phyloP scores from a whole-genome alignment of 2,329 filamentous ascomycete genomes.

The Chrysoporthe austroafricana region DNA sequence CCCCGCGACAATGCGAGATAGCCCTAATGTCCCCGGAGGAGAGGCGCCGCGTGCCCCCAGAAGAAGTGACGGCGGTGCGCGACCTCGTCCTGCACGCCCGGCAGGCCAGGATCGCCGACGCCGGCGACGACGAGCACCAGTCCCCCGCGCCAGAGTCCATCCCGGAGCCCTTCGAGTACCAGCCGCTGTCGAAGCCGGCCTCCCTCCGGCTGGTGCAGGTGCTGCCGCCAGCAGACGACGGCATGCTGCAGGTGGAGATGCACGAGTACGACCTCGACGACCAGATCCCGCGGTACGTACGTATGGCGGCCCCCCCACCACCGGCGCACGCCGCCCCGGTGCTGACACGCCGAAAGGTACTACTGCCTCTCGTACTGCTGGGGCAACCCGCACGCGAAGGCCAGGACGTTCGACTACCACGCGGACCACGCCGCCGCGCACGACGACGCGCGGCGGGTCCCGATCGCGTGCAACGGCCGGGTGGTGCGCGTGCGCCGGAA shows the following conservation, averaged over 20 bases:
- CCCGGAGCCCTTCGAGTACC: not conserved
- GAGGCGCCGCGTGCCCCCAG: not conserved
- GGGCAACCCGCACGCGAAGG: not conserved
- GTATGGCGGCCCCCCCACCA: too few species aligned
- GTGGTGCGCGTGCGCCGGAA: not conserved
- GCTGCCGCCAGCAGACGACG: not conserved
- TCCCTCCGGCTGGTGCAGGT: not conserved
- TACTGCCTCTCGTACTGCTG: constrained; percentile 6
- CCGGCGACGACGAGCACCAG: not conserved
- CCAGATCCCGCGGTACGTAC: not conserved
- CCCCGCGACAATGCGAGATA: not conserved
- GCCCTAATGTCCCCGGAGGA: not conserved
- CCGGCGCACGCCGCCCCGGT: too few species aligned
- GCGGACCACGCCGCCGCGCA: not conserved
- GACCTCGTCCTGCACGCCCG: not conserved
- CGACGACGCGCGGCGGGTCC: not conserved
- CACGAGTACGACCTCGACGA: not conserved
- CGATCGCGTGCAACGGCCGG: not conserved
- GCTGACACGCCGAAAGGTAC: not conserved
- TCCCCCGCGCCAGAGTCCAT: not conserved
- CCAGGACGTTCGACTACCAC: not conserved
- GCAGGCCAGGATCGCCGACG: not conserved
- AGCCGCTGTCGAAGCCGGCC: not conserved
- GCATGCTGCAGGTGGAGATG: not conserved
- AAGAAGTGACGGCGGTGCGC: not conserved